Conservation (phyloP, 805 yeast genomes). For the Wickerhamomyces ciferrii region DNA sequence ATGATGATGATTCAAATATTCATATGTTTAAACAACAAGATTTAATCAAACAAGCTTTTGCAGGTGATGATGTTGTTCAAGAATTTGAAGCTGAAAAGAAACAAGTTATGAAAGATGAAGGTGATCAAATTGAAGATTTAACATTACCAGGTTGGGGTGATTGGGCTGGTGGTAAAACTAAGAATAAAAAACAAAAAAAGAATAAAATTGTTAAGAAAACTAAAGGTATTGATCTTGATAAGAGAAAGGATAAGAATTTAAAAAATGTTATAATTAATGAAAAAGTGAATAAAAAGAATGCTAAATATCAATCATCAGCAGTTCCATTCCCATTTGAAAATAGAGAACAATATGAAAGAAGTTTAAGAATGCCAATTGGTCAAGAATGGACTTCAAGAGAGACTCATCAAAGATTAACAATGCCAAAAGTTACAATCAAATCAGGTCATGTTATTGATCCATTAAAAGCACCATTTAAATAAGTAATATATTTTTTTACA, state of each 20-base stretch:
- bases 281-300: conserved; percentile 73
- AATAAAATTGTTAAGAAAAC: conserved; percentile 64
- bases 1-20: conserved; percentile 37
- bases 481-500: conserved; percentile 3
- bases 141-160: conserved; percentile 98
- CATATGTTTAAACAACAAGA: conserved; percentile 74
- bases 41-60: conserved; percentile 86
- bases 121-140: conserved; percentile 78
- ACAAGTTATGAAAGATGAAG: conserved; percentile 66
- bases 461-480: conserved; percentile 76
- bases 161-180: conserved; percentile 76
- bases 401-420: conserved; percentile 81
- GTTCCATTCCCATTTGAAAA: conserved; percentile 95
- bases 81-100: conserved; percentile 76
- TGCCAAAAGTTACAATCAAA: conserved; percentile 83
- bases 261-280: conserved; percentile 88
- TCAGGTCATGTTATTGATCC: conserved; percentile 92
- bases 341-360: conserved; percentile 90
- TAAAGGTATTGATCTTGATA: conserved; percentile 68
- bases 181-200: conserved; percentile 36
- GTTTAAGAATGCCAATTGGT: conserved; percentile 93
- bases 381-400: conserved; percentile 92
- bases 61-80: conserved; percentile 89
- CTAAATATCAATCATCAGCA: conserved; percentile 80
- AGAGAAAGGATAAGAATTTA: conserved; percentile 72